Evolutionary conservation across 2,329 filamentous ascomycete genomes (phyloP).

Genomic region (Pseudocercospora cruenta): DNA sequence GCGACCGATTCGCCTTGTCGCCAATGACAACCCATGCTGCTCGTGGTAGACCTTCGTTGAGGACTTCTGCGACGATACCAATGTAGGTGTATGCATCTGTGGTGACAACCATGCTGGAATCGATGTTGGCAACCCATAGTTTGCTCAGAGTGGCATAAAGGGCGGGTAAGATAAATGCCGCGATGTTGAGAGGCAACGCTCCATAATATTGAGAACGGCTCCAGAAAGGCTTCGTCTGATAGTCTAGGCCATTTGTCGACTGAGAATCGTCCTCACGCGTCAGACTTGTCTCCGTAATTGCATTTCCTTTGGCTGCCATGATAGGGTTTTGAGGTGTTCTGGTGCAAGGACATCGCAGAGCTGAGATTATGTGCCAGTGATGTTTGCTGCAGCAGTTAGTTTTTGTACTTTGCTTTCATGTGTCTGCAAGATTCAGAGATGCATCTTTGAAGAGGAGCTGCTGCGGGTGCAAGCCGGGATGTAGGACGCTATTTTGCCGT

Average conservation of each 20-base stretch:
- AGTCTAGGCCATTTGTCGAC: not conserved
- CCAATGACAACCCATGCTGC: constrained; percentile 71
- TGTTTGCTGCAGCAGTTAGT: not conserved
- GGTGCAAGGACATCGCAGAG: not conserved
- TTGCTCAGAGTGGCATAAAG: constrained; percentile 70
- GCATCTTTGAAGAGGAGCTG: not conserved
- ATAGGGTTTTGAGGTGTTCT: not conserved
- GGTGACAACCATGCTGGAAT: constrained; percentile 64
- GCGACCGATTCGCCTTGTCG: constrained; percentile 59
- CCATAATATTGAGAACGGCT: constrained; percentile 52
- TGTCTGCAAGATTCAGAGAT: not conserved
- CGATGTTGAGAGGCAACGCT: constrained; percentile 65
- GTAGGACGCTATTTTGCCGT: not conserved
- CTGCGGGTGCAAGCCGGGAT: not conserved
- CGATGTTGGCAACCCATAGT: constrained; percentile 71
- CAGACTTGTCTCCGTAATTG: not conserved
- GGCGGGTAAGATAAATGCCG: constrained; percentile 66
- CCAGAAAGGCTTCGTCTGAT: not conserved
- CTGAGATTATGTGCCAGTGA: not conserved
- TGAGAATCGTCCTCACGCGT: not conserved
- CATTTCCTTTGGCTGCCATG: not conserved
- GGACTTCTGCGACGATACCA: constrained; percentile 65
- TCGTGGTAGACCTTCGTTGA: constrained; percentile 73
- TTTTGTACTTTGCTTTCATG: not conserved
- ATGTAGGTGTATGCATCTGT: constrained; percentile 73